Conservation (phyloP, 2,329 filamentous ascomycete genomes). For the Ophiostoma quercus region DNA sequence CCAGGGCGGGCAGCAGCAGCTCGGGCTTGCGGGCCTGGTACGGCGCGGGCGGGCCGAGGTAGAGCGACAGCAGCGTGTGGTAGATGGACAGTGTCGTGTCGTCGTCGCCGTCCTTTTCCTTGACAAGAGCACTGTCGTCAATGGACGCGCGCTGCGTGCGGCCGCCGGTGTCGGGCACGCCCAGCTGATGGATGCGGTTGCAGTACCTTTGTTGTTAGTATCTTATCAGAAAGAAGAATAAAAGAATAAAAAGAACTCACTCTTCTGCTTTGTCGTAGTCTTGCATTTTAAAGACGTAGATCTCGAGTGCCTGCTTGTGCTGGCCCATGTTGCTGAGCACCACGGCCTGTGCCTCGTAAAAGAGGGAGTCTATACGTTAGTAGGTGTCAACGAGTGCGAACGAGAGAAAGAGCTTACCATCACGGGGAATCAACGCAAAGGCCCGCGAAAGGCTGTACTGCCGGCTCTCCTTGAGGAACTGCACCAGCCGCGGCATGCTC, state of each 20-base stretch:
- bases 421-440: slow-evolving; percentile 69
- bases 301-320: slow-evolving; percentile 91
- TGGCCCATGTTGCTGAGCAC: slow-evolving; percentile 92
- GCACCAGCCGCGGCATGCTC: slow-evolving; percentile 62
- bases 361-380: slow-evolving; percentile 60
- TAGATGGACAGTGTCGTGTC: slow-evolving; percentile 59
- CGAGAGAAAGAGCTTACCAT: slow-evolving; percentile 51
- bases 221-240: no score
- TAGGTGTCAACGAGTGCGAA: slow-evolving; percentile 18
- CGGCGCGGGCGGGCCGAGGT: slow-evolving; percentile 72
- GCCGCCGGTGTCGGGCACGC: neutral
- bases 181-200: slow-evolving; percentile 64
- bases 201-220: slow-evolving; percentile 60
- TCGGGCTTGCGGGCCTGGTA: slow-evolving; percentile 46
- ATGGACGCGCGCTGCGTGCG: neutral
- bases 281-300: slow-evolving; percentile 91
- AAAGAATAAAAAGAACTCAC: slow-evolving; percentile 45
- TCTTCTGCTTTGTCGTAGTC: slow-evolving; percentile 89
- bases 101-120: slow-evolving; percentile 46
- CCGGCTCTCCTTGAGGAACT: slow-evolving; percentile 68
- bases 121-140: slow-evolving; percentile 29
- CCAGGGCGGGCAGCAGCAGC: slow-evolving; percentile 73
- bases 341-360: slow-evolving; percentile 85
- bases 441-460: slow-evolving; percentile 78
- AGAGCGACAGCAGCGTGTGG: slow-evolving; percentile 82